phyloP scores from a whole-genome alignment of 306 rosid species.

The Cucumis cinereus region DNA sequence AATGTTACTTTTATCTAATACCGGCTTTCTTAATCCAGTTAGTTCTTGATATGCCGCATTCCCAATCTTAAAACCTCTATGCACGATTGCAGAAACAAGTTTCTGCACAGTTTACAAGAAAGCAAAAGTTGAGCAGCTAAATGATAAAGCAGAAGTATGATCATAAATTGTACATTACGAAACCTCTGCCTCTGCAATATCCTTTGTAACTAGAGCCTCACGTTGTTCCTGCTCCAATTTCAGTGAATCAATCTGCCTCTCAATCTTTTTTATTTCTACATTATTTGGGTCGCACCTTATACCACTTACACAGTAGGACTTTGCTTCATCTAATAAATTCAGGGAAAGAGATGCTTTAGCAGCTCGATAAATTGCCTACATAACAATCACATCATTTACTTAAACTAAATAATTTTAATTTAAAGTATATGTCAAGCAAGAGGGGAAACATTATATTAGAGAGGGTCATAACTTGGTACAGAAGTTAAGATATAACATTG shows the following conservation, averaged over 20 bases:
- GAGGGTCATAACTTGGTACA: neutral
- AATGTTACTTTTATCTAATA: slow-evolving; percentile 53
- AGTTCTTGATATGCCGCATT: slow-evolving; percentile 60
- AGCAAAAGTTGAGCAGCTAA: slow-evolving; percentile 7
- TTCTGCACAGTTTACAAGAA: slow-evolving; percentile 34
- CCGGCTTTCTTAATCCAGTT: slow-evolving; percentile 56
- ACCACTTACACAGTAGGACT: slow-evolving; percentile 47
- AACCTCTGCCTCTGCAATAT: slow-evolving; percentile 58
- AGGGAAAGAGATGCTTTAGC: slow-evolving; percentile 63
- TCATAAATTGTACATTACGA: neutral
- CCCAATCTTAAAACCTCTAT: slow-evolving; percentile 70
- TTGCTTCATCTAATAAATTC: slow-evolving; percentile 59
- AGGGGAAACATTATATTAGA: neutral
- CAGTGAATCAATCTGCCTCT: slow-evolving; percentile 36
- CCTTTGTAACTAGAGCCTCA: slow-evolving; percentile 63
- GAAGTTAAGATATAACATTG: neutral
- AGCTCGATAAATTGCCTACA: slow-evolving; percentile 73
- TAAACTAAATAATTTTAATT: neutral
- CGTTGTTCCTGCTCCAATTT: slow-evolving; percentile 48
- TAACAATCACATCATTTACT: slow-evolving; percentile 12
- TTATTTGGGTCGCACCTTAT: slow-evolving; percentile 56
- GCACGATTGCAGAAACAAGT: slow-evolving; percentile 47
- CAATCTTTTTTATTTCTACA: slow-evolving; percentile 57
- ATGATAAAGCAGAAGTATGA: slow-evolving; percentile 9
- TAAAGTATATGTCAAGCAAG: neutral